These are phyloP conservation scores for Eutrema japonicum DNA, from an alignment of 345 rosid species.

Conservation along the genomic window DNA sequence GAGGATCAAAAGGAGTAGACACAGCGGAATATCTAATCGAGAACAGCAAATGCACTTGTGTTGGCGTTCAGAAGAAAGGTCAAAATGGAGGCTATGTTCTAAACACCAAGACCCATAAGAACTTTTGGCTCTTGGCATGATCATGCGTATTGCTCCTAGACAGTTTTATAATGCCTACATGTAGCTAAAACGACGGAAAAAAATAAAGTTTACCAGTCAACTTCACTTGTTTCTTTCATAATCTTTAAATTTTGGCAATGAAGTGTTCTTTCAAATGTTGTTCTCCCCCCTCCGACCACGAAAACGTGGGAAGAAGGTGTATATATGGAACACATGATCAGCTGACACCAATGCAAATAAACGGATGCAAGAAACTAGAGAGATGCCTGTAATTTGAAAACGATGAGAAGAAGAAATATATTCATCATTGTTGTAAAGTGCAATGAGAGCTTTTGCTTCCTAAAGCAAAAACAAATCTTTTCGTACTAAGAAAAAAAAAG, in stretches of 20 bases:
- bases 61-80: constrained; percentile 80
- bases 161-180: constrained; percentile 36
- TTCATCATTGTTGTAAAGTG: too few species aligned
- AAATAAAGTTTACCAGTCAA: constrained; percentile 8
- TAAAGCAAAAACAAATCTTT: too few species aligned
- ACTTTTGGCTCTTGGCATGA: constrained; percentile 93
- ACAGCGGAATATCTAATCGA: constrained; percentile 83
- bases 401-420: too few species aligned
- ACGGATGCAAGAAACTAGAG: too few species aligned
- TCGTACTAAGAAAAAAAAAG: too few species aligned
- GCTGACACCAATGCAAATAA: neutral
- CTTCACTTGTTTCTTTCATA: constrained; percentile 29
- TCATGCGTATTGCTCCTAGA: constrained; percentile 23
- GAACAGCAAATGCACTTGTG: constrained; percentile 80
- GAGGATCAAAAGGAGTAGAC: constrained; percentile 59
- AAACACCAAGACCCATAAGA: constrained; percentile 80
- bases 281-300: neutral
- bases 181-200: constrained; percentile 21
- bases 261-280: neutral
- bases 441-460: too few species aligned
- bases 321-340: constrained; percentile 4
- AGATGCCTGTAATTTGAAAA: too few species aligned
- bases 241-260: constrained; percentile 24
- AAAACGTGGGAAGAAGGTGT: constrained; percentile 24
- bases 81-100: constrained; percentile 87